Percentiles rank a stretch among this genome's conserved stretches.
Evolutionary conservation across 176 grass and related monocot genomes (phyloP).

Genomic region (Microstegium vimineum): DNA sequence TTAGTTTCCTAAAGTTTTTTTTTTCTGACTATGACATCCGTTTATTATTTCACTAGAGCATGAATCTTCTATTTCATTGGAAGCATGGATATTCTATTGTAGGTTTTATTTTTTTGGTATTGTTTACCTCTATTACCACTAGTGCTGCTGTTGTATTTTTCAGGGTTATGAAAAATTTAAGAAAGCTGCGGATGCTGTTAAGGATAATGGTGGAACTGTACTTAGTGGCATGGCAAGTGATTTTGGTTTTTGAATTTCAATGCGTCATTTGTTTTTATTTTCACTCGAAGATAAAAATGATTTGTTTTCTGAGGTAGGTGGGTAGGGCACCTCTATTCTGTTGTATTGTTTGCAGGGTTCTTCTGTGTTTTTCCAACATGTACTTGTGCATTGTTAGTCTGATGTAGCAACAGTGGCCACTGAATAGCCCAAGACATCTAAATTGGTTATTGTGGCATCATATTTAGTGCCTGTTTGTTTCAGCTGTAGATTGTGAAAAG

Average conservation of each 20-base stretch:
- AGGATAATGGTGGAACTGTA: conserved; percentile 53
- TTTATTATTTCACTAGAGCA: neutral
- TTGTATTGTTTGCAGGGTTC: neutral
- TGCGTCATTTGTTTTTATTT: neutral
- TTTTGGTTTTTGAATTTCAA: conserved; percentile 15
- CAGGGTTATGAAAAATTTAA: conserved; percentile 97
- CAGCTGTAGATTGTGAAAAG: neutral
- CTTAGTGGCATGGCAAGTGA: conserved; percentile 76
- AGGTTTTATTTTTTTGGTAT: neutral
- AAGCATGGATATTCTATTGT: neutral
- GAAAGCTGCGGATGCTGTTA: conserved; percentile 83
- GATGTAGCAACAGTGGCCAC: neutral
- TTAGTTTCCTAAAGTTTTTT: conserved; percentile 14
- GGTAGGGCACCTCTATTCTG: neutral
- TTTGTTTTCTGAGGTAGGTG: neutral
- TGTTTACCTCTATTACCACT: neutral
- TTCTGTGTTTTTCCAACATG: neutral
- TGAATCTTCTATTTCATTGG: neutral
- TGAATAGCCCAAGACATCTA: neutral
- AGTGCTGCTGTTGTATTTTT: conserved; percentile 20
- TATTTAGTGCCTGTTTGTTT: neutral
- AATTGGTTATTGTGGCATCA: neutral
- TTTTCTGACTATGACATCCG: neutral
- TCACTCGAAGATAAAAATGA: neutral
- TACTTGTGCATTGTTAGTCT: neutral